These are phyloP conservation scores for Paraphaeosphaeria sporulosa DNA, from an alignment of 2,329 filamentous ascomycete genomes.

Conservation along the genomic window DNA sequence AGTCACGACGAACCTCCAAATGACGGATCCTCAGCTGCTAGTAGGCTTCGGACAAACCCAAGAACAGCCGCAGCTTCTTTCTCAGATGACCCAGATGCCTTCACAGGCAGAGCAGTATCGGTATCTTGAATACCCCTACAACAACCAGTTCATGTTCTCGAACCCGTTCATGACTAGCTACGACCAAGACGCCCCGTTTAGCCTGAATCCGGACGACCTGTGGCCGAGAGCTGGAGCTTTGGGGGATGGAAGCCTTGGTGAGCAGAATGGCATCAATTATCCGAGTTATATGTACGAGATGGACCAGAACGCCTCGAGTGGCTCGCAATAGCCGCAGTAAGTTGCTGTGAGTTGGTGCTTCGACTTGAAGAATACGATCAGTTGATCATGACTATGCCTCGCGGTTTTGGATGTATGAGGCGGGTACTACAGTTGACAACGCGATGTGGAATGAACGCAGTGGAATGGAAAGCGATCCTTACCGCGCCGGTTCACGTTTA, in stretches of 20 bases:
- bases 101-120: background rate
- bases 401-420: background rate
- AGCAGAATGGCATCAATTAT: background rate
- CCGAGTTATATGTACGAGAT: background rate
- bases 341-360: background rate
- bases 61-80: background rate
- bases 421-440: background rate
- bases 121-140: background rate
- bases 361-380: background rate
- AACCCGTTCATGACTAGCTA: constrained; percentile 5
- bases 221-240: background rate
- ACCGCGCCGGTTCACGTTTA: too few species aligned
- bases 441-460: too few species aligned
- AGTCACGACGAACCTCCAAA: background rate
- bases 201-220: background rate
- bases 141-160: constrained; percentile 1
- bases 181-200: constrained; percentile 1
- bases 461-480: too few species aligned
- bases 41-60: background rate
- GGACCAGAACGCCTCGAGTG: background rate
- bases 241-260: background rate
- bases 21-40: background rate
- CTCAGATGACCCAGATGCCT: background rate
- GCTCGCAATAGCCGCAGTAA: background rate
- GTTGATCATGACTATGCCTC: background rate